Percentiles rank a stretch among this genome's conserved stretches.
Evolutionary conservation across 2,329 filamentous ascomycete species (phyloP).

Genomic region (Venturia carpophila): DNA sequence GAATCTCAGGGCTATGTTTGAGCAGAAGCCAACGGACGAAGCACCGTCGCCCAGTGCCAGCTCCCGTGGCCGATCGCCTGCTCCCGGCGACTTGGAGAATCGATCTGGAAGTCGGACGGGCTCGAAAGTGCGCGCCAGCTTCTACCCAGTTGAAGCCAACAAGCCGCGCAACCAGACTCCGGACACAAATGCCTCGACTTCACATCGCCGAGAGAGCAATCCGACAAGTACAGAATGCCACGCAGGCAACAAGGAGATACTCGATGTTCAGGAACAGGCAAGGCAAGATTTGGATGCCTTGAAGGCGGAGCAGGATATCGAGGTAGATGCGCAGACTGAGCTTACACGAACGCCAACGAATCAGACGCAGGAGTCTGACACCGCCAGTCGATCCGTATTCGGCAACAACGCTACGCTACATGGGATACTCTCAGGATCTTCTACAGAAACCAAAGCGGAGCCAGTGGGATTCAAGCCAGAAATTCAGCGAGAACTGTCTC

Average conservation of each 20-base stretch:
- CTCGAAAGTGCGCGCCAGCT: conserved; percentile 19
- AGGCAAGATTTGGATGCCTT: neutral
- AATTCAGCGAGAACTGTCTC: neutral
- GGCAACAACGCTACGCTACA: conserved; percentile 3
- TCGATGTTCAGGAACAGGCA: conserved; percentile 4
- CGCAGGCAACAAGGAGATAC: neutral
- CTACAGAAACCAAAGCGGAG: neutral
- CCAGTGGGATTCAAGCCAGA: neutral
- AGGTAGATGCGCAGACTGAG: neutral
- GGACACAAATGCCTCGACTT: neutral
- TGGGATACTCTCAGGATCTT: neutral
- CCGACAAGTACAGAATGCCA: conserved; percentile 9
- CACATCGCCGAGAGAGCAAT: conserved; percentile 10
- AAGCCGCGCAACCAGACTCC: conserved; percentile 12
- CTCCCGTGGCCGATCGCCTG: conserved; percentile 17
- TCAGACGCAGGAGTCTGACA: neutral
- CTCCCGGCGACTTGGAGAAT: conserved; percentile 1
- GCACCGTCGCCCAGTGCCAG: conserved; percentile 1
- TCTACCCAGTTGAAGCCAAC: conserved; percentile 19
- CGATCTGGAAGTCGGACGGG: conserved; percentile 14
- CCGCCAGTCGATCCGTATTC: neutral
- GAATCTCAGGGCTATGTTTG: conserved; percentile 19
- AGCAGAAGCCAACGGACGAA: neutral
- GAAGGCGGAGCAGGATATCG: neutral
- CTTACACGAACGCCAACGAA: neutral